Evolutionary conservation across 495 filamentous ascomycete genomes (phyloP), one percentile per base, ranked within the genome.

Genomic region (Aspergillus wentii): DNA sequence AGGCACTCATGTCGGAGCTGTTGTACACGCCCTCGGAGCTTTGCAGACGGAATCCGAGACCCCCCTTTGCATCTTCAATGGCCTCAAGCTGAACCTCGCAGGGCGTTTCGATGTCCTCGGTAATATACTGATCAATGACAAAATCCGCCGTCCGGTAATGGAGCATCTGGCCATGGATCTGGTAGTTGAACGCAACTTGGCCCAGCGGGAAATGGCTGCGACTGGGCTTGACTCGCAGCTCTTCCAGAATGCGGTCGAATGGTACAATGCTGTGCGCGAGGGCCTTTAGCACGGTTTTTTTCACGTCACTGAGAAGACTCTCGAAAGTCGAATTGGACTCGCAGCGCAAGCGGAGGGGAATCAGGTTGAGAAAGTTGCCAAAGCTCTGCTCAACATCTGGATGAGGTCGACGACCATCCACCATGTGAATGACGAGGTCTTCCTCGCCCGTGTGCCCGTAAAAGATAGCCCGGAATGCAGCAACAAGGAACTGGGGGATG

Each of bases 281-380:
- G 1, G 57, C 54, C 25, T 42, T 35, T 7, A 48, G 37, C 7
- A 34, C 32, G n/a, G 42, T 33, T 13, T 33, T 18, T 9, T 38
- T 33, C 9, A 40, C 43, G 9, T 46, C 33, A n/a, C 44, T 33
- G 20, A 68, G 34, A 7, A 69, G 41, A 4, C 46, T 30, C 17
- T 59, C 52, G 35, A 66, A 70, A 5, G 54, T 51, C 1, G 58
- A 29, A 2, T 44, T 43, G 2, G 55, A 57, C 18, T 62, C 42
- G 9, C 41, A 38, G 0, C 38, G 41, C 43, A 65, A 54, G 3
- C 63, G 54, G 1, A 75, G 23, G 1, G 69, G 59, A 0, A 75
- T 38, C 28, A 72, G 27, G 39, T 75, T 75, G 8, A 69, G 30
- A 33, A 68, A 68, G 29, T 56, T 49, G 17, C 71, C 72, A 6